Evolutionary conservation across 164 flowering plant genomes (phyloP).

Genomic region (Chloranthus sessilifolius): DNA sequence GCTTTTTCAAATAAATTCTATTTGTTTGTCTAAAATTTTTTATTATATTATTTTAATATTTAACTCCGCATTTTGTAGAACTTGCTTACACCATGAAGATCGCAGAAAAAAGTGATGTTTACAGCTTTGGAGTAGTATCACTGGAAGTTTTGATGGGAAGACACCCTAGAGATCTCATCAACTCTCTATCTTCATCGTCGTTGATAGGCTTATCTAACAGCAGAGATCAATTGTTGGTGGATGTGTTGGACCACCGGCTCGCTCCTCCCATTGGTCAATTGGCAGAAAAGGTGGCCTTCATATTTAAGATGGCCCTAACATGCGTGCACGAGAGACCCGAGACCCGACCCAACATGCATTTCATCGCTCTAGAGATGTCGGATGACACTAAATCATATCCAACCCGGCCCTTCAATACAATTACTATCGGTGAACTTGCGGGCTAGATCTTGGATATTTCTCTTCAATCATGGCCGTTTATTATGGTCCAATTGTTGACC

Average conservation of each 20-base stretch:
- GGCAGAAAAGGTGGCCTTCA: constrained; percentile 45
- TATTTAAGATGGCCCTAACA: constrained; percentile 38
- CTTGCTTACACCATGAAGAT: constrained; percentile 46
- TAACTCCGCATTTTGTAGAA: too few species aligned
- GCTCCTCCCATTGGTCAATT: constrained; percentile 37
- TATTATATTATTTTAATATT: too few species aligned
- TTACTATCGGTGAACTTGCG: constrained; percentile 22
- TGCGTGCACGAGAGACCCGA: constrained; percentile 44
- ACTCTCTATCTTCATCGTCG: constrained; percentile 17
- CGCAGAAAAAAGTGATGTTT: constrained; percentile 61
- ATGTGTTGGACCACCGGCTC: constrained; percentile 49
- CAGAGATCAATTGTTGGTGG: constrained; percentile 9
- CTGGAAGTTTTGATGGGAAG: constrained; percentile 59
- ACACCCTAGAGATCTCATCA: constrained; percentile 57
- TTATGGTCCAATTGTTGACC: too few species aligned
- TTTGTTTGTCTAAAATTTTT: too few species aligned
- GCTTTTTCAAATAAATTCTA: too few species aligned
- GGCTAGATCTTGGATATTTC: too few species aligned
- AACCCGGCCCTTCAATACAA: constrained; percentile 18
- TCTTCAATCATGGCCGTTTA: too few species aligned
- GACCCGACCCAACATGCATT: constrained; percentile 61
- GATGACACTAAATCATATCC: constrained; percentile 20
- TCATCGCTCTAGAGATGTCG: constrained; percentile 42
- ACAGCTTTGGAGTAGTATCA: constrained; percentile 64
- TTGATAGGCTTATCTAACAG: too few species aligned